Conservation (phyloP, 306 rosid genomes). For the Malus sylvestris region DNA sequence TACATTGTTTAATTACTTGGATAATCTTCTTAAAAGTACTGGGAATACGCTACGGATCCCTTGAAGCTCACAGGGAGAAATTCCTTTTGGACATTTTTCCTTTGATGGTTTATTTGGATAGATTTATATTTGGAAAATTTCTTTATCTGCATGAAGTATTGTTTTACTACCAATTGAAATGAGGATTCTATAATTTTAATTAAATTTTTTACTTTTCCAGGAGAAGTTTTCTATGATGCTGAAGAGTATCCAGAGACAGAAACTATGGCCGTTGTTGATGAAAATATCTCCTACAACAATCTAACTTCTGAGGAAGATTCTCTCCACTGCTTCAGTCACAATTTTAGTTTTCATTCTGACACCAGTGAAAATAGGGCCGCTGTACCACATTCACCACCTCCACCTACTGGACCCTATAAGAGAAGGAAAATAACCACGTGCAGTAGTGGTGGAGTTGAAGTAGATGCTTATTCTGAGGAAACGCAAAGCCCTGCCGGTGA, state of each 20-base stretch:
- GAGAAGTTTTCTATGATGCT: conserved; percentile 75
- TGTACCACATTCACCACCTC: conserved; percentile 57
- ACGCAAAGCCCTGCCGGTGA: conserved; percentile 2
- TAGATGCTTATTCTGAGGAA: conserved; percentile 32
- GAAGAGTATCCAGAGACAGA: conserved; percentile 34
- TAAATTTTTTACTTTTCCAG: conserved; percentile 36
- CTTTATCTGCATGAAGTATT: background rate
- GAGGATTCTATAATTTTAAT: conserved; percentile 18
- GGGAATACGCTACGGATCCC: background rate
- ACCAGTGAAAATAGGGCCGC: conserved; percentile 19
- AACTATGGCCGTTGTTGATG: conserved; percentile 30
- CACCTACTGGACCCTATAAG: conserved; percentile 66
- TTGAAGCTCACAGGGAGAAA: background rate
- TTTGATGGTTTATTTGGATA: background rate
- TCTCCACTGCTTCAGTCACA: conserved; percentile 22
- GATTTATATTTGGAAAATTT: background rate
- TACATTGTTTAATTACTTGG: background rate
- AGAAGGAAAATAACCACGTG: conserved; percentile 57
- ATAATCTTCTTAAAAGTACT: background rate
- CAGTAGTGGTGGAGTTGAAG: conserved; percentile 25
- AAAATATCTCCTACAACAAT: conserved; percentile 19
- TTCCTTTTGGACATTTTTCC: background rate
- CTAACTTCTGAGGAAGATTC: conserved; percentile 28
- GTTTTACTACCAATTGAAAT: conserved; percentile 8
- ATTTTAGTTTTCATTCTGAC: conserved; percentile 23